Percentiles rank a stretch among this genome's conserved stretches.
Conservation (phyloP, 768 basidiomycete genomes). For the Daedaleopsis sinensis region DNA sequence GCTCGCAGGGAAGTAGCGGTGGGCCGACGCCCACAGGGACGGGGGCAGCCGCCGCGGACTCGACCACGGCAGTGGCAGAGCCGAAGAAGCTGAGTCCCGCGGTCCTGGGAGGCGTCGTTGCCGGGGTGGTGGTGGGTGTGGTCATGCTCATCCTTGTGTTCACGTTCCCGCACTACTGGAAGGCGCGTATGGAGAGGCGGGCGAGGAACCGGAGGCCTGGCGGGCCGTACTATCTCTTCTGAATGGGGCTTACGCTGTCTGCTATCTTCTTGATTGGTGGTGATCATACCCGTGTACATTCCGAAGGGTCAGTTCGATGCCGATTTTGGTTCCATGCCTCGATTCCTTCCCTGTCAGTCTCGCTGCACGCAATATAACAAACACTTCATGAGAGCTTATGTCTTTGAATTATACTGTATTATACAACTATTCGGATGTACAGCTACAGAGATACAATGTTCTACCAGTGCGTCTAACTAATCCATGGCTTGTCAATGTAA, state of each 20-base stretch:
- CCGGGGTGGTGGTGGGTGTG: slow-evolving; percentile 27
- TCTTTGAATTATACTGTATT: slow-evolving; percentile 4
- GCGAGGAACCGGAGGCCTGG: slow-evolving; percentile 19
- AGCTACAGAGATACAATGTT: slow-evolving; percentile 22
- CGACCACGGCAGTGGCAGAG: neutral
- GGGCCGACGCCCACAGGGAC: slow-evolving; percentile 2
- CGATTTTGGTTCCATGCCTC: neutral
- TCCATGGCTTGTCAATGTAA: neutral
- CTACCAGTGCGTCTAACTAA: slow-evolving; percentile 19
- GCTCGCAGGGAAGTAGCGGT: neutral
- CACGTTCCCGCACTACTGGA: slow-evolving; percentile 28
- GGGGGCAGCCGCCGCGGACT: slow-evolving; percentile 1
- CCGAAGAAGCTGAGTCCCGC: slow-evolving; percentile 18
- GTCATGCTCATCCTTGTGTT: slow-evolving; percentile 28
- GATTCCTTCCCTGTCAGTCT: neutral
- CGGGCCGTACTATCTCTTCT: slow-evolving; percentile 24
- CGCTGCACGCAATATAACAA: no score
- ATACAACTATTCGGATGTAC: slow-evolving; percentile 23
- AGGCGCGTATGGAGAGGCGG: slow-evolving; percentile 16
- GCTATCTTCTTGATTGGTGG: neutral
- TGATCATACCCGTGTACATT: neutral
- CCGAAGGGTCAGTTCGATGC: neutral
- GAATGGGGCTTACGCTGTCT: neutral
- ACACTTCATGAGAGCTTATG: no score
- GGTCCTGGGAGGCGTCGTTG: slow-evolving; percentile 30